Evolutionary conservation across 2,329 filamentous ascomycete genomes (phyloP).

Genomic region (Cordyceps fumosorosea): DNA sequence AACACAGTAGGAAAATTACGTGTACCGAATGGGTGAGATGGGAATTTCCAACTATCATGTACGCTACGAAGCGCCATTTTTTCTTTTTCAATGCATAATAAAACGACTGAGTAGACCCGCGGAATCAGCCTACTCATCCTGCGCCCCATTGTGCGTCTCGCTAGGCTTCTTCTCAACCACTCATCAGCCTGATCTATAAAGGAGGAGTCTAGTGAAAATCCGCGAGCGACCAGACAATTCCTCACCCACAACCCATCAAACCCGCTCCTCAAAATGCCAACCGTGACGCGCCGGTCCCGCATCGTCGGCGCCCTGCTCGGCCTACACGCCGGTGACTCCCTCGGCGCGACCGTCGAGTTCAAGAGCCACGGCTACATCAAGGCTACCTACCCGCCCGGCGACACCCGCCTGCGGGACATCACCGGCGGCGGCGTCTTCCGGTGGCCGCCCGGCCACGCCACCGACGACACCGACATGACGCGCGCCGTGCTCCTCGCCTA

Average conservation of each 20-base stretch:
- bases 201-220: background rate
- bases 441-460: slow-evolving; percentile 38
- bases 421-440: slow-evolving; percentile 37
- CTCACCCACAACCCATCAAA: background rate
- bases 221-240: background rate
- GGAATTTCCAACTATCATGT: too few relatives aligned
- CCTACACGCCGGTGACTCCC: slow-evolving; percentile 40
- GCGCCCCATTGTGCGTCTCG: background rate
- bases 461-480: slow-evolving; percentile 43
- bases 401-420: slow-evolving; percentile 30
- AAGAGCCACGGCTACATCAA: slow-evolving; percentile 26
- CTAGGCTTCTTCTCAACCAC: background rate
- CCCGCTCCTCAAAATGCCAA: background rate
- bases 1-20: too few relatives aligned
- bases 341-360: slow-evolving; percentile 42
- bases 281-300: slow-evolving; percentile 19
- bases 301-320: slow-evolving; percentile 38
- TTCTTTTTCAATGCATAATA: too few relatives aligned
- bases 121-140: slow-evolving; percentile 20
- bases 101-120: too few relatives aligned
- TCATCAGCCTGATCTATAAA: background rate
- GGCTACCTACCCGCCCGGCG: slow-evolving; percentile 26
- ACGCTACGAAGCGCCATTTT: too few relatives aligned
- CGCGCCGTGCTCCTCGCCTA: slow-evolving; percentile 40
- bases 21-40: background rate